Base-by-base conservation (phyloP, 2,329 filamentous ascomycete genomes). In the Allantophomopsis lycopodina region DNA sequence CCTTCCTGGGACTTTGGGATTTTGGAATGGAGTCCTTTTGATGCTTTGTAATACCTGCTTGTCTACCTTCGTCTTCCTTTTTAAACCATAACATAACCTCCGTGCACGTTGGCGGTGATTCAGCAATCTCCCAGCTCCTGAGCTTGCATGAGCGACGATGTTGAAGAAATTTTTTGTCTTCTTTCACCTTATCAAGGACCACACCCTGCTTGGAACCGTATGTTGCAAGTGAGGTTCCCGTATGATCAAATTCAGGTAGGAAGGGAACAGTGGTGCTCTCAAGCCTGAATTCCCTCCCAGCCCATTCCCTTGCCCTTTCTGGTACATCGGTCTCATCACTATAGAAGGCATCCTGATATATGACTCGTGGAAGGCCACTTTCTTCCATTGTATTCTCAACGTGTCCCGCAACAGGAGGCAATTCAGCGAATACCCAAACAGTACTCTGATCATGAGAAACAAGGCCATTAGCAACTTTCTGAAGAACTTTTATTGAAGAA, bases 311-410 rank as follows among this genome's bases (percentile, higher is more conserved):
- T 23, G 70, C 60, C 39, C 80, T 73, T 32, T 79, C 70, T 11
- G 88, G 87, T 0, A 95, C 82, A 58, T 96, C 91, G 38, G 68
- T 69, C 44, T 93, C 85, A 20, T 83, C 69, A 49, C 87, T 83
- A 55, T 94, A 96, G 52, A 80, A 88, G 1, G 88, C 79, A 53
- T 87, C 79, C 56, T 87, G 83, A 46, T 94, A 93, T 37, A 95
- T 71, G 12, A 83, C 70, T 42, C 79, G 67, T 0, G 83, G 81
- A 7, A 77, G 60, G 11, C 68, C 68, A 42, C 67, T 59, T n/a
- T 65, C 55, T 48, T 67, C 58, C 55, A 86, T 68, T 1, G 76
- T 80, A 2, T 62, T 61, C 2, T 62, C 53, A 1, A 86, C 63
- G 48, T 65, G 69, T 35, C 63, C 45, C 35, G 42, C 42, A 2